Conservation (phyloP, 106 monocot species). For the Allium fistulosum region DNA sequence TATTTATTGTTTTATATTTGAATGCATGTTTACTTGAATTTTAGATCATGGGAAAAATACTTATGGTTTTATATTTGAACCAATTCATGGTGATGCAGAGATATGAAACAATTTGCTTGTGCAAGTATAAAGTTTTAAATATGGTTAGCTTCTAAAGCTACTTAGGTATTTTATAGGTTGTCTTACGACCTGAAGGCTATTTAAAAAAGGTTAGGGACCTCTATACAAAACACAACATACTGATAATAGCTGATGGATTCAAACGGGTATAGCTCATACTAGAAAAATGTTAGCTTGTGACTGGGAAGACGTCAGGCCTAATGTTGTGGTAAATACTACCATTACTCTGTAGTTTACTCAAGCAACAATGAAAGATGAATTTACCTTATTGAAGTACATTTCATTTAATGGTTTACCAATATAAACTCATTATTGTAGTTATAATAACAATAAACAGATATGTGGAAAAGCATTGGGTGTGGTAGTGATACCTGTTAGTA, state of each 20-base stretch:
- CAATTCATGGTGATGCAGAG: slow-evolving; percentile 97
- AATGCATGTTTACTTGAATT: slow-evolving; percentile 15
- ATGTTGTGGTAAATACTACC: slow-evolving; percentile 67
- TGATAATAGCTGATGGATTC: slow-evolving; percentile 98
- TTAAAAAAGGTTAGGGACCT: slow-evolving; percentile 74
- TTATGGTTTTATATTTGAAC: slow-evolving; percentile 94
- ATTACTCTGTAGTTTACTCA: neutral
- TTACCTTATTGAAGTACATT: neutral
- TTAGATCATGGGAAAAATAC: slow-evolving; percentile 77
- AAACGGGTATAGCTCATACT: slow-evolving; percentile 93
- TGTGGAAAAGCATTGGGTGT: slow-evolving; percentile 97
- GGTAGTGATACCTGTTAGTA: slow-evolving; percentile 93
- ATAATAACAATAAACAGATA: slow-evolving; percentile 30
- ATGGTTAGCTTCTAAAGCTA: neutral
- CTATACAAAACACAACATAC: slow-evolving; percentile 66
- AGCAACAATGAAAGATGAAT: too few species aligned
- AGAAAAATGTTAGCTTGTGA: slow-evolving; percentile 84
- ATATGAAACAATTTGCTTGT: slow-evolving; percentile 26
- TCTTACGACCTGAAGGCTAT: slow-evolving; percentile 91
- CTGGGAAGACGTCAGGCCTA: slow-evolving; percentile 88
- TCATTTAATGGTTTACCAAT: too few species aligned
- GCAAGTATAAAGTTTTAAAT: too few species aligned
- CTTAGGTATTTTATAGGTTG: slow-evolving; percentile 34
- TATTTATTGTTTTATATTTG: too few species aligned
- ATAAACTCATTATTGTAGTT: neutral